phyloP scores from a whole-genome alignment of 1,139 yeast genomes.

The Saccharomyces hybrid region DNA sequence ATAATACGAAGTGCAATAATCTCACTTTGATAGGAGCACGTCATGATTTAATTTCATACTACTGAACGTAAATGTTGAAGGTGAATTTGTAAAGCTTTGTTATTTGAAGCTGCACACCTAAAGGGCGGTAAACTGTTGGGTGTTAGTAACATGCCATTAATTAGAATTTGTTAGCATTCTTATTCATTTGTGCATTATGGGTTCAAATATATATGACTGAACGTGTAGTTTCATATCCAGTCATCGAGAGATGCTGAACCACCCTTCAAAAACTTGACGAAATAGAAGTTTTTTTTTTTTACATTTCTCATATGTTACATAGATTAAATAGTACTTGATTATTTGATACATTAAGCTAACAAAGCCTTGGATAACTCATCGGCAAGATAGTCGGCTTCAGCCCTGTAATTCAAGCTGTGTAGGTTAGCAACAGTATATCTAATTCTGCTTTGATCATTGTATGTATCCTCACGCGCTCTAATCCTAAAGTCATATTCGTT shows the following conservation, averaged over 20 bases:
- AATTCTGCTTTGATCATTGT: conserved; percentile 69
- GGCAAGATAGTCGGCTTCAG: conserved; percentile 52
- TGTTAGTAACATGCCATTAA: neutral
- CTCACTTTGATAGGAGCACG: neutral
- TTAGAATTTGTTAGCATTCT: neutral
- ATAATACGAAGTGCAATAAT: neutral
- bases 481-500: conserved; percentile 66
- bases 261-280: too few species aligned
- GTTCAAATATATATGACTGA: neutral
- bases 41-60: neutral
- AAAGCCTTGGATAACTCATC: conserved; percentile 16
- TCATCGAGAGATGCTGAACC: neutral
- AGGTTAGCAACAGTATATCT: conserved; percentile 61
- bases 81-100: neutral
- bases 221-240: neutral
- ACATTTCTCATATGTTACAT: neutral
- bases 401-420: conserved; percentile 46
- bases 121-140: neutral
- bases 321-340: neutral
- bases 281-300: neutral
- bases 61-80: neutral
- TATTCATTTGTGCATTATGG: neutral
- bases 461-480: conserved; percentile 76
- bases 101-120: neutral
- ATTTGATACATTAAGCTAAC: conserved; percentile 2